Evolutionary conservation across 768 basidiomycete species (phyloP).

Genomic region (Coprinellus micaceus): DNA sequence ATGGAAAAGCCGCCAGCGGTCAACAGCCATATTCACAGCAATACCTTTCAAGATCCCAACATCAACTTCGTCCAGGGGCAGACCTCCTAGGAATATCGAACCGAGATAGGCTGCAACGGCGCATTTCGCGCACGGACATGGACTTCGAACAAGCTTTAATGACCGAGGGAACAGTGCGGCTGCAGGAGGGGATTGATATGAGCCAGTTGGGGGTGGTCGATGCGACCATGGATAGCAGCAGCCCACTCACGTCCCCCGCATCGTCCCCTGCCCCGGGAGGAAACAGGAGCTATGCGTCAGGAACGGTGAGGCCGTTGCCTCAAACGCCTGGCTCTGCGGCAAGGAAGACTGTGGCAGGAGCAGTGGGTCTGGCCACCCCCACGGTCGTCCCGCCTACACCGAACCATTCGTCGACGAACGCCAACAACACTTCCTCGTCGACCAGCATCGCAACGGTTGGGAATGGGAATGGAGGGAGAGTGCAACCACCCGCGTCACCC

Average conservation of each 20-base stretch:
- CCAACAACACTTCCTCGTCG: conserved; percentile 41
- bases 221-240: conserved; percentile 34
- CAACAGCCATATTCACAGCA: background rate
- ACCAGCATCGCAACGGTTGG: conserved; percentile 21
- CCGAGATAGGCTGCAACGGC: conserved; percentile 35
- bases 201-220: conserved; percentile 55
- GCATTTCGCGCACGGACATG: conserved; percentile 69
- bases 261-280: conserved; percentile 21
- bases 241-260: conserved; percentile 40
- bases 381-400: conserved; percentile 47
- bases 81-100: conserved; percentile 2
- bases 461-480: conserved; percentile 9
- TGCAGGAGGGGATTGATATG: conserved; percentile 71
- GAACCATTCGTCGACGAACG: conserved; percentile 60
- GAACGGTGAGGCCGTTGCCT: conserved; percentile 8
- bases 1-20: background rate
- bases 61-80: conserved; percentile 52
- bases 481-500: conserved; percentile 22
- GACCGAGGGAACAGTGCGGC: conserved; percentile 60
- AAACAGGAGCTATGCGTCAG: conserved; percentile 6
- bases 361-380: background rate
- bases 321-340: conserved; percentile 14
- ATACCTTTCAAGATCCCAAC: conserved; percentile 1
- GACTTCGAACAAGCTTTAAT: conserved; percentile 79
- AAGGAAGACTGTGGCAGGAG: conserved; percentile 4